phyloP scores from a whole-genome alignment of 495 filamentous ascomycete species.

The Xylaria telfairii region DNA sequence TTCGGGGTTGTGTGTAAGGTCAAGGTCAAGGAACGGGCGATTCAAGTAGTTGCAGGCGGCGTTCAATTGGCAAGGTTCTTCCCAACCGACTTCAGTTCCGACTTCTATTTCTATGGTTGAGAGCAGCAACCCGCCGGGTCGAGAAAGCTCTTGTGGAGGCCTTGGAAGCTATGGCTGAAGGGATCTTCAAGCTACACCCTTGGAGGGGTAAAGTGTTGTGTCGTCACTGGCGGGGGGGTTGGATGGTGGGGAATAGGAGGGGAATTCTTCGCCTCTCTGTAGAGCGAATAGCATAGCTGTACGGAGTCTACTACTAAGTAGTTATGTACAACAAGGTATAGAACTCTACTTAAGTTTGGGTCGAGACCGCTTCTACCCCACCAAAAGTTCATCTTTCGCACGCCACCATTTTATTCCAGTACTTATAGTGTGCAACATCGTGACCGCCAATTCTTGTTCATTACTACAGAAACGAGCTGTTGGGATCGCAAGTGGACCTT shows the following conservation, averaged over 20 bases:
- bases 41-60: neutral
- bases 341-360: slow-evolving; percentile 10
- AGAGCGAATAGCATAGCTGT: neutral
- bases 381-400: neutral
- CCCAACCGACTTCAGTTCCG: too few relatives aligned
- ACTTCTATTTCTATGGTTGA: neutral
- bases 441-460: slow-evolving; percentile 18
- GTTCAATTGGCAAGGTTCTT: neutral
- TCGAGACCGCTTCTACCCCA: slow-evolving; percentile 13
- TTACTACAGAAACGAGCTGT: neutral
- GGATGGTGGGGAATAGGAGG: neutral
- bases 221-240: slow-evolving; percentile 17
- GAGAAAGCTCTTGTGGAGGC: neutral
- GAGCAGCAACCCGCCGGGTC: neutral
- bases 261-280: neutral
- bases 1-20: neutral
- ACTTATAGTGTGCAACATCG: slow-evolving; percentile 9
- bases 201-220: slow-evolving; percentile 22
- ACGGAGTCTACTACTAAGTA: neutral
- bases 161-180: neutral
- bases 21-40: neutral
- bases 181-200: slow-evolving; percentile 20
- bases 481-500: neutral
- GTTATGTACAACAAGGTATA: neutral
- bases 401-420: slow-evolving; percentile 2